Evolutionary conservation across 2,329 filamentous ascomycete genomes (phyloP).

Genomic region (Fusarium ambrosium): DNA sequence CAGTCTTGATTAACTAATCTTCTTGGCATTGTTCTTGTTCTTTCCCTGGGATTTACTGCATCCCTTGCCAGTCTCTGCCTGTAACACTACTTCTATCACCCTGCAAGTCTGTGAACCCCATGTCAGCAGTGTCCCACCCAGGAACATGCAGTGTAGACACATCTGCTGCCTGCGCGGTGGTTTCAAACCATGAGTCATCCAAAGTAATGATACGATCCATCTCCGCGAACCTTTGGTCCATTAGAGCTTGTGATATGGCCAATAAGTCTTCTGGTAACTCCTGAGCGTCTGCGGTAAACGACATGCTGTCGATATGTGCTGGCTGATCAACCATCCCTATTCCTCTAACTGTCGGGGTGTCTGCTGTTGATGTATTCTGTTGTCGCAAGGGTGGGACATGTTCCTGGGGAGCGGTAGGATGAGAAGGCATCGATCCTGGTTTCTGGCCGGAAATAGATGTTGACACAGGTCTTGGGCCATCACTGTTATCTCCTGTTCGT

Average conservation of each 20-base stretch:
- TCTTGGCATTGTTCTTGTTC: not conserved
- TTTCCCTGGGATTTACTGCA: not conserved
- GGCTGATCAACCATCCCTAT: not conserved
- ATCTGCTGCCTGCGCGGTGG: not conserved
- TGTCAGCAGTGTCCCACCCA: not conserved
- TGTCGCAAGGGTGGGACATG: not conserved
- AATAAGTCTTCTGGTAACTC: not conserved
- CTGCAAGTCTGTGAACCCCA: not conserved
- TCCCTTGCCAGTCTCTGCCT: not conserved
- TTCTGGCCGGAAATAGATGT: not conserved
- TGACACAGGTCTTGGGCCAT: not conserved
- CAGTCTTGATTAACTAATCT: not conserved
- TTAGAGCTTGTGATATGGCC: conserved; percentile 5
- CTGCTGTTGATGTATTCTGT: not conserved
- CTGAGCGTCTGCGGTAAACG: not conserved
- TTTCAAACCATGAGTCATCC: conserved; percentile 2
- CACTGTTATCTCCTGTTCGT: not conserved
- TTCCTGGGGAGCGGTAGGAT: not conserved
- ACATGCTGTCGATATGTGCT: not conserved
- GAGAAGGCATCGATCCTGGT: not conserved
- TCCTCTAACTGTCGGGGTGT: no score
- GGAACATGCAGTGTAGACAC: not conserved
- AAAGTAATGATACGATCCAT: conserved; percentile 8
- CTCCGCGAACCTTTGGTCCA: conserved; percentile 9
- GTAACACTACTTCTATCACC: not conserved